A percentile compares a stretch with the other conserved stretches of the same genome.
These are phyloP conservation scores for Neofusicoccum parvum DNA, from an alignment of 2,329 filamentous ascomycete genomes.

Conservation along the genomic window DNA sequence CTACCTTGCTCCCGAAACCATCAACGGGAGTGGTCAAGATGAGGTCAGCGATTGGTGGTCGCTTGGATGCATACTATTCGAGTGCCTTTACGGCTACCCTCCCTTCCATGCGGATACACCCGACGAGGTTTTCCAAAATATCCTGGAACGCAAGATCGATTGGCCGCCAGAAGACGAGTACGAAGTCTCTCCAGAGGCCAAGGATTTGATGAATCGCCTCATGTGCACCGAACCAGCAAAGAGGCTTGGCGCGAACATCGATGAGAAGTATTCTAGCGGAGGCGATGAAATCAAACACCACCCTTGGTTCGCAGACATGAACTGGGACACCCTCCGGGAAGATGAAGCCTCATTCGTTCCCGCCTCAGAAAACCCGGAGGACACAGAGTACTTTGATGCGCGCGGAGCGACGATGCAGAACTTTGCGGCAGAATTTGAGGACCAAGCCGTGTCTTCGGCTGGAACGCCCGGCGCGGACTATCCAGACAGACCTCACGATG, in stretches of 20 bases:
- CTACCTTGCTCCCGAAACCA: slow-evolving; percentile 95
- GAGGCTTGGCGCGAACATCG: slow-evolving; percentile 80
- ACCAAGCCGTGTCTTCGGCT: slow-evolving; percentile 75
- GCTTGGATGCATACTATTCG: slow-evolving; percentile 96
- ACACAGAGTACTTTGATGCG: slow-evolving; percentile 96
- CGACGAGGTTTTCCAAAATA: slow-evolving; percentile 96
- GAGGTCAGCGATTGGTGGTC: slow-evolving; percentile 99
- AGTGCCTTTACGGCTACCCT: slow-evolving; percentile 90
- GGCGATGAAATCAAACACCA: slow-evolving; percentile 90
- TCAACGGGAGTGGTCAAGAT: slow-evolving; percentile 91
- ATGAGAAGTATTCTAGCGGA: slow-evolving; percentile 79
- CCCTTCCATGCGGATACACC: slow-evolving; percentile 90
- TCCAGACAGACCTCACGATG: slow-evolving; percentile 89
- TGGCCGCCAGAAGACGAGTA: slow-evolving; percentile 88
- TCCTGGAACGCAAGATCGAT: slow-evolving; percentile 82
- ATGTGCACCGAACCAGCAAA: slow-evolving; percentile 82
- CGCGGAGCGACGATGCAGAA: slow-evolving; percentile 88
- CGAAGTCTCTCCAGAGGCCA: slow-evolving; percentile 77
- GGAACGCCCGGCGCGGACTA: slow-evolving; percentile 74
- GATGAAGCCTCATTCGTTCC: slow-evolving; percentile 96
- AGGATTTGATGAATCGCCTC: slow-evolving; percentile 90
- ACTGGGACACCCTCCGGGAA: slow-evolving; percentile 89
- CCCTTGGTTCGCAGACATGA: slow-evolving; percentile 82
- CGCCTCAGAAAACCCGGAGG: slow-evolving; percentile 87
- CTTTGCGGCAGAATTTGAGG: slow-evolving; percentile 92